A percentile compares a stretch with the other conserved stretches of the same genome.
Evolutionary conservation across 1,284 basidiomycete species (phyloP).

Genomic region (Clitocybe nebularis): DNA sequence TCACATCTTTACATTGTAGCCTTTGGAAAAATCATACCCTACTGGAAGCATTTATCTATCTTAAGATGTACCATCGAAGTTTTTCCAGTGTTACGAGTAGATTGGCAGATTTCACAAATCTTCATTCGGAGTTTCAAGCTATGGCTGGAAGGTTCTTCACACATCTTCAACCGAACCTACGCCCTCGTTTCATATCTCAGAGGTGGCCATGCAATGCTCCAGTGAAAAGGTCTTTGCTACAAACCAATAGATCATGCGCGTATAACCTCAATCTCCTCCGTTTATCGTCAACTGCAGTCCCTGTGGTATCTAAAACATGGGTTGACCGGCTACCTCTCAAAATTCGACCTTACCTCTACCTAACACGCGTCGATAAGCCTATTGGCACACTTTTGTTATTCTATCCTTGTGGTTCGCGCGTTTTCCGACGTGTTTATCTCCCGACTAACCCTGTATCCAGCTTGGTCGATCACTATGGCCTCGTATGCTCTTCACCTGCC

Average conservation of each 20-base stretch:
- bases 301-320: conserved; percentile 44
- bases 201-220: too few relatives aligned
- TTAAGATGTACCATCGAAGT: too few relatives aligned
- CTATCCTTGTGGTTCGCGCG: conserved; percentile 83
- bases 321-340: conserved; percentile 59
- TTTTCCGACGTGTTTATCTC: neutral
- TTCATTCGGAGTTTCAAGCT: neutral
- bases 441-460: conserved; percentile 36
- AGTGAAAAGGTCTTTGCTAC: neutral
- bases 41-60: conserved; percentile 1
- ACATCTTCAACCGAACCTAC: conserved; percentile 10
- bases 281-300: conserved; percentile 7
- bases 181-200: too few relatives aligned
- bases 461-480: conserved; percentile 96
- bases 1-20: conserved; percentile 13
- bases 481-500: conserved; percentile 73
- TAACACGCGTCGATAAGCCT: conserved; percentile 92
- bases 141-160: conserved; percentile 10
- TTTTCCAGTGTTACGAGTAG: too few relatives aligned
- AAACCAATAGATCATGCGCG: neutral
- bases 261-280: conserved; percentile 6
- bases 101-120: conserved; percentile 4
- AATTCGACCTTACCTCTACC: conserved; percentile 75
- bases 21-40: conserved; percentile 13
- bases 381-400: conserved; percentile 90